Base-by-base conservation (phyloP, 192 early-diverging fungal genomes). In the Phlyctochytrium arcticum region DNA sequence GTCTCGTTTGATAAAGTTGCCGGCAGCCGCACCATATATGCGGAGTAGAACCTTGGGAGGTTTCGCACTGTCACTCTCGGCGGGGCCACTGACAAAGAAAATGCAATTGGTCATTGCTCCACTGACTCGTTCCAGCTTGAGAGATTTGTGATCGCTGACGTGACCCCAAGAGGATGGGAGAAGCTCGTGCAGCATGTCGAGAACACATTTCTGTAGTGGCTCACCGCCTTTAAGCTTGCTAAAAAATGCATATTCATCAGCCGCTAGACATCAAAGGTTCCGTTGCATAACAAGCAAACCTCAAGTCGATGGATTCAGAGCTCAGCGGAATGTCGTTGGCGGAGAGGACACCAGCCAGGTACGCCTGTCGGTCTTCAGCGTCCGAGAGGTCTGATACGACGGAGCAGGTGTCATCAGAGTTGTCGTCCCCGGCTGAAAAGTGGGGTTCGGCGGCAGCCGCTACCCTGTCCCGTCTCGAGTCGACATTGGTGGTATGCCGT, bases 21-120 rank as follows among this genome's bases (percentile, higher is more conserved):
- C 93, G 31, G 86, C 87, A 5, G 89, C 93, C 3, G 83, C 58
- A 1, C 93, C 93, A 63, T 95, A 95, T 1, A 95, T 78, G 24
- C 93, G 81, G n/a, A 69, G 27, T 3, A 69, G 59, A 21, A 54
- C 36, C 46, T 46, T 48, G 57, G 30, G 66, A 36, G 7, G 42
- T 26, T 17, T 70, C 10, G 30, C 58, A 60, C 6, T 54, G 33
- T 23, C 66, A 12, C 21, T 37, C 8, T 42, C 29, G 3, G 60
- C 63, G n/a, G 65, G 71, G 1, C 75, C 78, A 56, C 72, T 49
- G 42, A 66, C 62, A 37, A 32, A 64, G 69, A 23, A 73, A 68
- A 31, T 29, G 53, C 24, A 80, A 74, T 90, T 90, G 51, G 88
- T 90, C 83, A 90, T 74, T 3, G 88, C 88, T 7, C 88, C 88